Base-by-base conservation (phyloP, 495 filamentous ascomycete genomes). In the Neurospora terricola region DNA sequence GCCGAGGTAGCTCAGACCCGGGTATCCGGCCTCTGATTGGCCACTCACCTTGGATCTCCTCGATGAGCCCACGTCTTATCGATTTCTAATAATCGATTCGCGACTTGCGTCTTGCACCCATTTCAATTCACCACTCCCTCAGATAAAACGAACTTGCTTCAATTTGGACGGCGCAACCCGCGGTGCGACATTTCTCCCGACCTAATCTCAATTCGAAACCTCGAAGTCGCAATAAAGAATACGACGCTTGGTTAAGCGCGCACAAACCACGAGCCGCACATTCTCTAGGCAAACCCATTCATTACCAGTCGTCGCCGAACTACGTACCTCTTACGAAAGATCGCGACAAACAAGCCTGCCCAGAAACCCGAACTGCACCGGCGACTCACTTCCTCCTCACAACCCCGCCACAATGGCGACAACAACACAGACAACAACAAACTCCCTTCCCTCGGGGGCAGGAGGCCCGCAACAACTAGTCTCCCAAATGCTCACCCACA, bases 401-500 rank as follows among this genome's bases (percentile, higher is more conserved):
- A 14, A 43, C 38, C 21, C 23, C 43, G 40, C 70, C 69, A 30
- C 40, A 45, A 72, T 71, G 69, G 72, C 70, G 69, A 48, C 72
- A 30, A 42, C 72, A 66, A 62, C 48, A 27, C 21, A 23, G 11
- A 59, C 48, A 59, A 59, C 48, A 30, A 9, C 68, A 27, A 59
- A 59, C 48, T 59, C 48, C 48, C 48, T 59, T 6, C 27, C 54
- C 54, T 34, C 54, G 9, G 43, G 30, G 42, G 18, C 48, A 48
- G 5, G 70, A 8, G 62, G 76, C n/a, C 73, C 81, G 66, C 81
- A 81, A 62, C 11, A 34, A 38, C 78, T 85, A 42, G 78, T 83
- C 11, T 76, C 77, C 48, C 81, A 82, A 39, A 85, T 87, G 78
- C 84, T 88, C 77, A 78, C 82, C 37, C 89, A 88, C 77, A 76